Evolutionary conservation across 768 basidiomycete genomes (phyloP).

Genomic region (Boletus edulis): DNA sequence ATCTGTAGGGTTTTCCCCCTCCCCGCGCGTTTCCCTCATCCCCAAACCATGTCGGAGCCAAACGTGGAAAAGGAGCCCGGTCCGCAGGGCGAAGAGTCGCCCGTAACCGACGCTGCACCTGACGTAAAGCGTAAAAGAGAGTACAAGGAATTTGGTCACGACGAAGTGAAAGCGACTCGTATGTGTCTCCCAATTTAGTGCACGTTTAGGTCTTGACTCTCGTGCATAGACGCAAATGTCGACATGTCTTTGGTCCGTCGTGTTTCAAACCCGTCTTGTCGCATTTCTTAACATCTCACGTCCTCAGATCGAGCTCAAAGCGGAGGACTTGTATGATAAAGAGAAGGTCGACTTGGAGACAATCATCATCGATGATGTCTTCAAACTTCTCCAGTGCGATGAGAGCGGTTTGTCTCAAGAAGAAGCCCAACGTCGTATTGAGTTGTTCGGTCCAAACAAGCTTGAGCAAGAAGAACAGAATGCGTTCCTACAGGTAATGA

Average conservation of each 20-base stretch:
- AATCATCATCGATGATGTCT: slow-evolving; percentile 94
- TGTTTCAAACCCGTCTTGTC: slow-evolving; percentile 1
- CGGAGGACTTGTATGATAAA: slow-evolving; percentile 94
- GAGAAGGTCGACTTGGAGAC: slow-evolving; percentile 99
- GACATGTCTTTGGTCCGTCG: slow-evolving; percentile 72
- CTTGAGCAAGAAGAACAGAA: slow-evolving; percentile 91
- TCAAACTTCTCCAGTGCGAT: slow-evolving; percentile 90
- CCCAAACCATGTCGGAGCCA: slow-evolving; percentile 33
- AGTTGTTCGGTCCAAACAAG: slow-evolving; percentile 95
- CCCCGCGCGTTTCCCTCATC: background rate
- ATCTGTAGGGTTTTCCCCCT: slow-evolving; percentile 27
- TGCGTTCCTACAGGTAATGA: slow-evolving; percentile 74
- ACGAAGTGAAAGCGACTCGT: slow-evolving; percentile 67
- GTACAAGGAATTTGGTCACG: slow-evolving; percentile 85
- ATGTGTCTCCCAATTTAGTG: slow-evolving; percentile 26
- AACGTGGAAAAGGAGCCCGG: slow-evolving; percentile 67
- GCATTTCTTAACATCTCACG: background rate
- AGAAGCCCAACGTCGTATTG: slow-evolving; percentile 82
- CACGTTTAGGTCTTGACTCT: slow-evolving; percentile 1
- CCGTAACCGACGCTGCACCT: slow-evolving; percentile 21
- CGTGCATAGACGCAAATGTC: slow-evolving; percentile 70
- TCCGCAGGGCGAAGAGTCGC: slow-evolving; percentile 49
- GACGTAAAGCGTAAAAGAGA: slow-evolving; percentile 64
- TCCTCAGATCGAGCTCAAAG: slow-evolving; percentile 75
- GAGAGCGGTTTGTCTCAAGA: slow-evolving; percentile 72